Conservation (phyloP, 495 filamentous ascomycete genomes). For the Choiromyces venosus region DNA sequence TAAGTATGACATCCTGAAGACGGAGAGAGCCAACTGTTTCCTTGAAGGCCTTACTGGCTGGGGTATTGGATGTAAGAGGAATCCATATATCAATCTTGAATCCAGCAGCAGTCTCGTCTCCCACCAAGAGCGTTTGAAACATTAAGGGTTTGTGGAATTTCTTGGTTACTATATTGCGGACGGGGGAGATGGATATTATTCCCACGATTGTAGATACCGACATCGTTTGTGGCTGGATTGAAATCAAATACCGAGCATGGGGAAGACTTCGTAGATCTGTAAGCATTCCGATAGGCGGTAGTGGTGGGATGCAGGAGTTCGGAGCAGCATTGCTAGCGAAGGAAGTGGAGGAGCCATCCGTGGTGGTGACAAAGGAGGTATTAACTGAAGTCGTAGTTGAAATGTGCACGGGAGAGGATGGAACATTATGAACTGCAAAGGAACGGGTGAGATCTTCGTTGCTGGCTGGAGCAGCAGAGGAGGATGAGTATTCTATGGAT, state of each 20-base stretch:
- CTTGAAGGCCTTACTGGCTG: slow-evolving; percentile 47
- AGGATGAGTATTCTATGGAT: slow-evolving; percentile 10
- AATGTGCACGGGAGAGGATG: slow-evolving; percentile 25
- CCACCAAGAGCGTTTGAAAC: slow-evolving; percentile 62
- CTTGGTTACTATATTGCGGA: slow-evolving; percentile 52
- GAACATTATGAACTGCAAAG: slow-evolving; percentile 33
- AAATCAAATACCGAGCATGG: slow-evolving; percentile 57
- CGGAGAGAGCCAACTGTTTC: slow-evolving; percentile 32
- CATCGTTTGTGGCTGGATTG: slow-evolving; percentile 73
- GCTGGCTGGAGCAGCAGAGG: slow-evolving; percentile 3
- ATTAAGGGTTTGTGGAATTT: slow-evolving; percentile 24
- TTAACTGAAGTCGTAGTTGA: slow-evolving; percentile 12
- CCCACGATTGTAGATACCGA: slow-evolving; percentile 70
- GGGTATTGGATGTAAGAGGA: slow-evolving; percentile 35
- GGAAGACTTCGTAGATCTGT: slow-evolving; percentile 67
- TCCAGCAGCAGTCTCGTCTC: slow-evolving; percentile 76
- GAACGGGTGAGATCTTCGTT: slow-evolving; percentile 22
- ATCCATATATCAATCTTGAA: slow-evolving; percentile 86
- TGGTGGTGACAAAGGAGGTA: slow-evolving; percentile 20
- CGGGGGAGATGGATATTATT: slow-evolving; percentile 63
- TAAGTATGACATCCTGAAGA: slow-evolving; percentile 35
- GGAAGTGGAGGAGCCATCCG: slow-evolving; percentile 16
- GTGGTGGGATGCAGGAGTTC: slow-evolving; percentile 5
- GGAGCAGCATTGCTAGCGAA: not conserved
- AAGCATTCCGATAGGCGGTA: slow-evolving; percentile 43